These are phyloP conservation scores for Crotalaria pallida DNA, from an alignment of 306 rosid species.

Conservation along the genomic window DNA sequence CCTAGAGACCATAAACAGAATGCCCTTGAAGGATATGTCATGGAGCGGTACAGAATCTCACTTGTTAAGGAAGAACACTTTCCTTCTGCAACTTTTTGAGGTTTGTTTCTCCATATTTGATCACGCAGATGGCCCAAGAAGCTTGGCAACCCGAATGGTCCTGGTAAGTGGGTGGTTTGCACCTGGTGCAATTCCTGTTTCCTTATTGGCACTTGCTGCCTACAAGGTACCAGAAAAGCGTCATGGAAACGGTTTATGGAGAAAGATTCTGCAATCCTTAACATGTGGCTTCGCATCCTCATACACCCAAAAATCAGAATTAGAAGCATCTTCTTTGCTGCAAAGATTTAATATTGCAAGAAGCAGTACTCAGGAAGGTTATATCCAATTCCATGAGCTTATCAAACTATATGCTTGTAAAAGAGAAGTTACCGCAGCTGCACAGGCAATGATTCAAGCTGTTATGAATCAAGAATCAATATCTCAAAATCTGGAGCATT, in stretches of 20 bases:
- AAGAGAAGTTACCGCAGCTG: slow-evolving; percentile 50
- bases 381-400: slow-evolving; percentile 54
- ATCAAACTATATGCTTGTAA: slow-evolving; percentile 58
- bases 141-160: slow-evolving; percentile 85
- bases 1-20: slow-evolving; percentile 73
- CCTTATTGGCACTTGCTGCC: slow-evolving; percentile 60
- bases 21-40: slow-evolving; percentile 70
- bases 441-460: slow-evolving; percentile 76
- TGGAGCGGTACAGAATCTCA: slow-evolving; percentile 62
- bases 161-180: slow-evolving; percentile 88
- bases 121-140: slow-evolving; percentile 83
- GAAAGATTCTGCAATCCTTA: slow-evolving; percentile 40
- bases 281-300: slow-evolving; percentile 62
- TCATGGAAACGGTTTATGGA: slow-evolving; percentile 44
- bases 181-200: slow-evolving; percentile 61
- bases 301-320: slow-evolving; percentile 54
- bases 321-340: slow-evolving; percentile 83
- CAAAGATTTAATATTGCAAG: slow-evolving; percentile 69
- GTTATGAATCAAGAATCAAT: slow-evolving; percentile 51
- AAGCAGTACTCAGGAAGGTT: slow-evolving; percentile 49
- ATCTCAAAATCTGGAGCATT: slow-evolving; percentile 52
- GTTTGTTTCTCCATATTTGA: slow-evolving; percentile 90
- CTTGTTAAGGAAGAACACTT: slow-evolving; percentile 47
- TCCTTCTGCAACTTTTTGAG: slow-evolving; percentile 74
- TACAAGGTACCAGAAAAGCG: slow-evolving; percentile 61